A percentile compares a stretch with the other conserved stretches of the same genome.
phyloP scores from a whole-genome alignment of 2,329 filamentous ascomycete genomes.

The Rhytidhysteron rufulum region DNA sequence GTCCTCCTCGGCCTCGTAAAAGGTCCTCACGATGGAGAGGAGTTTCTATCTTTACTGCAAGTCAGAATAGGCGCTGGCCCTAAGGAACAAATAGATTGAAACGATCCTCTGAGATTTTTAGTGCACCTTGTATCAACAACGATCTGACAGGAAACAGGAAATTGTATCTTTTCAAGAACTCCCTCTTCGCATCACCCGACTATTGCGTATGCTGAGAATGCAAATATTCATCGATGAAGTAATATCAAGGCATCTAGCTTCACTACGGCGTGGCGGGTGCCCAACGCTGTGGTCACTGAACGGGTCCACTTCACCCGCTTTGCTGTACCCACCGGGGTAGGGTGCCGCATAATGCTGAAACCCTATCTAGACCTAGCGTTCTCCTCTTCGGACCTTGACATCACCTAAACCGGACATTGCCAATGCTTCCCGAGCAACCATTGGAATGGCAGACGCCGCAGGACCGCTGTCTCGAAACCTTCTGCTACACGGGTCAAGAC shows the following conservation, averaged over 20 bases:
- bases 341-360: constrained; percentile 35
- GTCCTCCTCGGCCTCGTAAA: constrained; percentile 9
- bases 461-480: constrained; percentile 36
- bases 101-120: too few relatives aligned
- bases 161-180: not conserved
- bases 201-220: too few relatives aligned
- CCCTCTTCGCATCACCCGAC: too few relatives aligned
- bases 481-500: constrained; percentile 27
- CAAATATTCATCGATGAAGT: too few relatives aligned
- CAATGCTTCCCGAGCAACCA: constrained; percentile 26
- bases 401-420: constrained; percentile 18
- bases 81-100: too few relatives aligned
- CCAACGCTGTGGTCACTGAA: constrained; percentile 16
- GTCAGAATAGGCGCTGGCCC: too few relatives aligned
- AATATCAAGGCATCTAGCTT: too few relatives aligned
- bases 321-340: constrained; percentile 16
- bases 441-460: constrained; percentile 34
- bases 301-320: constrained; percentile 20
- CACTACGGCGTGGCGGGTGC: constrained; percentile 10
- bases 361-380: constrained; percentile 27
- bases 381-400: constrained; percentile 23
- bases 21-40: too few relatives aligned
- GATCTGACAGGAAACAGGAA: not conserved
- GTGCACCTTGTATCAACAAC: too few relatives aligned
- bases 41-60: too few relatives aligned